Percentiles rank a stretch among this genome's conserved stretches.
These are phyloP conservation scores for Penicillium canariense DNA, from an alignment of 495 filamentous ascomycete genomes.

Conservation along the genomic window DNA sequence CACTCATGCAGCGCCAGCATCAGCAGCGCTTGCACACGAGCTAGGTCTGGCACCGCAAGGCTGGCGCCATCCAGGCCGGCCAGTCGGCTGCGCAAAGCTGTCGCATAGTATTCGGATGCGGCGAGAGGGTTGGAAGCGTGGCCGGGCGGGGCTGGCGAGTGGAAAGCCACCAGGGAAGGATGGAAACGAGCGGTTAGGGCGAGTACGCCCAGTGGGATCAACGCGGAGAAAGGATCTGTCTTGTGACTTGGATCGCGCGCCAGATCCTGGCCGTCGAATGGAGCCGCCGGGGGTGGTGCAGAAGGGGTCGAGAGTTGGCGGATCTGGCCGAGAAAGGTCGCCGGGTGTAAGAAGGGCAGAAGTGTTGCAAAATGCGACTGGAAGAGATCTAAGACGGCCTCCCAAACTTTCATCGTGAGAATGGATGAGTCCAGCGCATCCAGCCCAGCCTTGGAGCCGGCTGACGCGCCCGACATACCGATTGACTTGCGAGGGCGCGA, in stretches of 20 bases:
- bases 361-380: slow-evolving; percentile 79
- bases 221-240: slow-evolving; percentile 51
- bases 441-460: slow-evolving; percentile 33
- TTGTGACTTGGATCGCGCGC: slow-evolving; percentile 29
- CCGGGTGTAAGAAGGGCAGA: slow-evolving; percentile 78
- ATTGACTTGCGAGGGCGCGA: slow-evolving; percentile 52
- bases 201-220: slow-evolving; percentile 74
- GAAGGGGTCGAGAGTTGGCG: slow-evolving; percentile 43
- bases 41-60: slow-evolving; percentile 58
- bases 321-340: slow-evolving; percentile 64
- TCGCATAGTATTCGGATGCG: slow-evolving; percentile 78
- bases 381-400: slow-evolving; percentile 72
- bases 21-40: slow-evolving; percentile 71
- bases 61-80: slow-evolving; percentile 51
- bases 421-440: slow-evolving; percentile 50
- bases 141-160: slow-evolving; percentile 48
- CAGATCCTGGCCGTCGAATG: slow-evolving; percentile 26
- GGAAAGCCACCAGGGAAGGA: slow-evolving; percentile 62
- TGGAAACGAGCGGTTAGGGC: slow-evolving; percentile 80
- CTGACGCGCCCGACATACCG: slow-evolving; percentile 31
- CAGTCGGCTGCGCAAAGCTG: slow-evolving; percentile 63
- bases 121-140: slow-evolving; percentile 57
- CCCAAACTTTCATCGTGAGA: slow-evolving; percentile 68
- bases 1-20: slow-evolving; percentile 87
- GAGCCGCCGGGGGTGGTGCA: slow-evolving; percentile 14